Percentiles rank a stretch among this genome's conserved stretches.
Evolutionary conservation across 345 rosid genomes (phyloP).

Genomic region (Iberis pinnata): DNA sequence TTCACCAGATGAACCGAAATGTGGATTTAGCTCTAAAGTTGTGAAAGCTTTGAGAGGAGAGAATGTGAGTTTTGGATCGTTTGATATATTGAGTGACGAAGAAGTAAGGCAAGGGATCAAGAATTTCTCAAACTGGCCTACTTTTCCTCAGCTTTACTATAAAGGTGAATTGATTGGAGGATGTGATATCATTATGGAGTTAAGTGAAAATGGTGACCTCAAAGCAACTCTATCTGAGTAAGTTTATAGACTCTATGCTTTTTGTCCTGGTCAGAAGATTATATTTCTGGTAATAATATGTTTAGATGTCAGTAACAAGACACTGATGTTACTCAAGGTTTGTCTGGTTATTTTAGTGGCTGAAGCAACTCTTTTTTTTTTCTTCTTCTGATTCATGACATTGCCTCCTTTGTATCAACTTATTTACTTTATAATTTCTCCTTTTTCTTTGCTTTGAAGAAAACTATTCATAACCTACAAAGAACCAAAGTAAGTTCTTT

Average conservation of each 20-base stretch:
- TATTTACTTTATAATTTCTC: too few relatives aligned
- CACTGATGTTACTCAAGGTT: conserved; percentile 18
- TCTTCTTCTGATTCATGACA: too few relatives aligned
- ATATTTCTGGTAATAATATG: conserved; percentile 6
- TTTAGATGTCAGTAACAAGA: conserved; percentile 8
- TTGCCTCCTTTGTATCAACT: neutral
- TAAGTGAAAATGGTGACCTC: conserved; percentile 60
- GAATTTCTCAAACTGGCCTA: conserved; percentile 89
- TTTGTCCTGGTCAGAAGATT: neutral
- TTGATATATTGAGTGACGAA: conserved; percentile 71
- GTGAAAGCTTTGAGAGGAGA: conserved; percentile 71
- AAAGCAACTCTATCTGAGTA: conserved; percentile 73
- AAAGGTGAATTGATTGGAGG: conserved; percentile 98
- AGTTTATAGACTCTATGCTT: conserved; percentile 4
- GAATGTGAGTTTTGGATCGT: conserved; percentile 62
- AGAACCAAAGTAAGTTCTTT: too few relatives aligned
- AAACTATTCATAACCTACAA: too few relatives aligned
- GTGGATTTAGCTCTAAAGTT: conserved; percentile 95
- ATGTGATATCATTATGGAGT: conserved; percentile 82
- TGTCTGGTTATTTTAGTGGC: conserved; percentile 16
- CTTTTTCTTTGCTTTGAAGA: too few relatives aligned
- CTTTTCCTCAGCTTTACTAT: conserved; percentile 88
- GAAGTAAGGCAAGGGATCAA: conserved; percentile 95
- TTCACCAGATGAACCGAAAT: conserved; percentile 70
- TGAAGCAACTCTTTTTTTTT: neutral